A percentile compares a stretch with the other conserved stretches of the same genome.
Conservation (phyloP, 2,329 filamentous ascomycete species). For the Tolypocladium ophioglossoides region DNA sequence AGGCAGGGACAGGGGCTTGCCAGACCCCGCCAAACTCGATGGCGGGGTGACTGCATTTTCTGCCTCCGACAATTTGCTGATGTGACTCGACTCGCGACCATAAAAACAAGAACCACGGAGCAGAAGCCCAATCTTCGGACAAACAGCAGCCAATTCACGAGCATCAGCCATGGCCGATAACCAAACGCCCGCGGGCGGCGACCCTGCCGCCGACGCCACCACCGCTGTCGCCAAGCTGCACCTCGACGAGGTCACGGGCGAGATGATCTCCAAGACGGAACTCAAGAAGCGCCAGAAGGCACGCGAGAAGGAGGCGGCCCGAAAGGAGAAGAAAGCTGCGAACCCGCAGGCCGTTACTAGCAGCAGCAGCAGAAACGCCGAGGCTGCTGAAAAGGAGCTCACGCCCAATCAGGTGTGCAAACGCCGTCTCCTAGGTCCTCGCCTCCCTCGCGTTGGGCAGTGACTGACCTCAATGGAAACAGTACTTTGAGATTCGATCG, state of each 20-base stretch:
- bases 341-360: conserved; percentile 58
- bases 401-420: conserved; percentile 39
- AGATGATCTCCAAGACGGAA: conserved; percentile 73
- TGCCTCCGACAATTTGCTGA: background rate
- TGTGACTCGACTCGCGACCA: background rate
- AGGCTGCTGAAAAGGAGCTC: conserved; percentile 48
- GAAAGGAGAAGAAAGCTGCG: conserved; percentile 72
- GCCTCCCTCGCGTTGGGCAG: background rate
- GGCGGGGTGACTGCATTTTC: too few relatives aligned
- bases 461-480: background rate
- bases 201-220: conserved; percentile 38
- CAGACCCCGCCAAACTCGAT: too few relatives aligned
- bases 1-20: too few relatives aligned
- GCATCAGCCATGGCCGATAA: conserved; percentile 20
- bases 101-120: background rate
- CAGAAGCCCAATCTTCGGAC: background rate
- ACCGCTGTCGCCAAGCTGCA: conserved; percentile 61
- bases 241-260: conserved; percentile 87
- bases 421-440: background rate
- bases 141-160: background rate
- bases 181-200: conserved; percentile 18
- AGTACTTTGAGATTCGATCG: conserved; percentile 92
- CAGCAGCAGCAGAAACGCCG: conserved; percentile 45
- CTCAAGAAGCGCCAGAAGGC: conserved; percentile 95
- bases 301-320: conserved; percentile 76